phyloP scores from a whole-genome alignment of 129 eudicot species.

The Deinandra increscens region DNA sequence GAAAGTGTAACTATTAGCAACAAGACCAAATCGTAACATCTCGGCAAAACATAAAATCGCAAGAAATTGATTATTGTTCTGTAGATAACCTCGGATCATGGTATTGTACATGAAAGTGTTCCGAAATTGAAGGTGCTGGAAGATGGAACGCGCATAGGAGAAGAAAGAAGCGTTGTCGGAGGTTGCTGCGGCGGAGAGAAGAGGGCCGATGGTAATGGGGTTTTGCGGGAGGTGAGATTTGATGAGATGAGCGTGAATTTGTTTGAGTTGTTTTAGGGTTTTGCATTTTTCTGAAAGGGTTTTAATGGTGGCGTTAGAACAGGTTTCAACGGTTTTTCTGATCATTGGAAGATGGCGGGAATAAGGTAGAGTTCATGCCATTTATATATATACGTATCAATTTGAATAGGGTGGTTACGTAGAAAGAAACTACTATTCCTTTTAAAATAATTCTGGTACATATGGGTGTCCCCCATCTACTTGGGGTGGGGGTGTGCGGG shows the following conservation, averaged over 20 bases:
- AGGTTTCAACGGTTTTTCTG: constrained; percentile 28
- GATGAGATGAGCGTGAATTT: constrained; percentile 52
- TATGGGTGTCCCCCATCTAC: too few species aligned
- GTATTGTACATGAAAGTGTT: constrained; percentile 59
- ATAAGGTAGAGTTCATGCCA: background rate
- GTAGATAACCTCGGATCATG: constrained; percentile 50
- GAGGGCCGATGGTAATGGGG: constrained; percentile 39
- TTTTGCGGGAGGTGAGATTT: constrained; percentile 35
- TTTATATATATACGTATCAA: too few species aligned
- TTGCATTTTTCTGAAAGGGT: constrained; percentile 37
- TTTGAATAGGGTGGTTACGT: too few species aligned
- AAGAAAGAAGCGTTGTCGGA: constrained; percentile 44
- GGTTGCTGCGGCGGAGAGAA: constrained; percentile 42
- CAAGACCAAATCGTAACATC: constrained; percentile 36
- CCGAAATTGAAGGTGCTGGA: constrained; percentile 30
- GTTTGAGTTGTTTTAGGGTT: constrained; percentile 53
- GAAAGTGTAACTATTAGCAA: constrained; percentile 46
- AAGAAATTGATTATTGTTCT: background rate
- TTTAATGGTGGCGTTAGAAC: constrained; percentile 23
- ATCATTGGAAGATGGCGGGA: constrained; percentile 37
- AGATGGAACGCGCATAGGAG: constrained; percentile 41
- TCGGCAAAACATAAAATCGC: constrained; percentile 32
- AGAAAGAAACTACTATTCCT: too few species aligned
- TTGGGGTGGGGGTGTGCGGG: too few species aligned
- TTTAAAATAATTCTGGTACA: too few species aligned